These are phyloP conservation scores for Metarhizium anisopliae DNA, from an alignment of 2,329 filamentous ascomycete species.

Conservation along the genomic window DNA sequence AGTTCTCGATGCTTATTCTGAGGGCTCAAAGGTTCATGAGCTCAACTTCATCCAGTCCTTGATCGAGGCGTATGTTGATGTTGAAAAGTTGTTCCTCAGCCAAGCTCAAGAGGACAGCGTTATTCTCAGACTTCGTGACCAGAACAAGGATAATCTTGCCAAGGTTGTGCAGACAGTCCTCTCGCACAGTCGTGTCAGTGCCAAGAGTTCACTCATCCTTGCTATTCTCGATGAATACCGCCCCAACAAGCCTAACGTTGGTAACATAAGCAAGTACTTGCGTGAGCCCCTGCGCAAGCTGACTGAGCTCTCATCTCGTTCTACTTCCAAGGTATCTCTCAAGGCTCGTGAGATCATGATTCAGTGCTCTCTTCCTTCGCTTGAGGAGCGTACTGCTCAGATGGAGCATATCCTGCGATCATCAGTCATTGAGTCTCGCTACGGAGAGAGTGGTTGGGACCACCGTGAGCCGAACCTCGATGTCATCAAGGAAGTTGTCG, in stretches of 20 bases:
- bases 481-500: conserved; percentile 92
- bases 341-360: conserved; percentile 97
- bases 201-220: conserved; percentile 89
- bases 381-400: conserved; percentile 89
- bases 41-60: conserved; percentile 71
- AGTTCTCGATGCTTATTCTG: conserved; percentile 70
- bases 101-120: conserved; percentile 90
- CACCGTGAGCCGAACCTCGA: conserved; percentile 87
- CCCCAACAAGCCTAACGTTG: conserved; percentile 84
- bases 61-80: conserved; percentile 71
- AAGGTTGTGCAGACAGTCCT: conserved; percentile 83
- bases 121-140: conserved; percentile 85
- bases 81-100: conserved; percentile 82
- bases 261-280: conserved; percentile 83
- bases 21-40: conserved; percentile 87
- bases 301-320: conserved; percentile 72
- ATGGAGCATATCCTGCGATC: conserved; percentile 98
- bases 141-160: conserved; percentile 85
- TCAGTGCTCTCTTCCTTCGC: conserved; percentile 88
- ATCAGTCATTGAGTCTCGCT: conserved; percentile 91
- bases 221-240: conserved; percentile 91
- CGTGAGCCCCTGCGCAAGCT: conserved; percentile 74
- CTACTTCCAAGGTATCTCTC: conserved; percentile 88
- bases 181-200: conserved; percentile 83
- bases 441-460: conserved; percentile 94